phyloP scores from a whole-genome alignment of 768 basidiomycete species.

The Clathrus columnatus region DNA sequence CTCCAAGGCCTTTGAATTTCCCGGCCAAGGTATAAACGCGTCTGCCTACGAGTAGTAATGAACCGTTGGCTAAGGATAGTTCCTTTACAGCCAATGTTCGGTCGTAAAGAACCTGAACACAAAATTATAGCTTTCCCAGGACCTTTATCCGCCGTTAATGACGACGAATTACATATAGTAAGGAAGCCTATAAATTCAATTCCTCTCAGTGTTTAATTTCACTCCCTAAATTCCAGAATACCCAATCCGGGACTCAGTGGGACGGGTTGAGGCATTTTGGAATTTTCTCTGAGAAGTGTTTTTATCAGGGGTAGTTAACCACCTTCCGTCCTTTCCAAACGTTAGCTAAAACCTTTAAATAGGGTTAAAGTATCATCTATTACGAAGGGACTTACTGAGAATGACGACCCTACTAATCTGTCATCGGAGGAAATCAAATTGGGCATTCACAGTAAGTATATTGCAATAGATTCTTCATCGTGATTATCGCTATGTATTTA shows the following conservation, averaged over 20 bases:
- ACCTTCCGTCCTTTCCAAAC: background rate
- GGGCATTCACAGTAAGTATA: constrained; percentile 58
- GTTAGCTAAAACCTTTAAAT: too few relatives aligned
- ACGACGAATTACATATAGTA: constrained; percentile 52
- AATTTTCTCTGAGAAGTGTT: constrained; percentile 1
- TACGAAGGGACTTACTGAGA: background rate
- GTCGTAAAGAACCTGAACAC: constrained; percentile 44
- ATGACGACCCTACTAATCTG: constrained; percentile 36
- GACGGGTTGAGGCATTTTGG: constrained; percentile 16
- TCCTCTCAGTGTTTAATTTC: background rate
- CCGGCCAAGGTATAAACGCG: constrained; percentile 42
- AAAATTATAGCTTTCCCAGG: constrained; percentile 13
- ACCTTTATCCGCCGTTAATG: constrained; percentile 13
- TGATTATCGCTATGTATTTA: constrained; percentile 5
- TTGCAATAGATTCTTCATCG: background rate
- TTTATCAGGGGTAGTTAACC: constrained; percentile 10
- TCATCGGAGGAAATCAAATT: constrained; percentile 39
- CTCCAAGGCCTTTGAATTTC: constrained; percentile 56
- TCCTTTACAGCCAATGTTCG: constrained; percentile 41
- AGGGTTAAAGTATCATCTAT: background rate
- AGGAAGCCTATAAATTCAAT: background rate
- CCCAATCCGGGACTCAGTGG: constrained; percentile 16
- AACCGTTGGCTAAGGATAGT: background rate
- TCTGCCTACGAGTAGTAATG: background rate
- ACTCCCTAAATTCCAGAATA: constrained; percentile 6